These are phyloP conservation scores for Trapa bicornis DNA, from an alignment of 345 rosid genomes.

Conservation along the genomic window DNA sequence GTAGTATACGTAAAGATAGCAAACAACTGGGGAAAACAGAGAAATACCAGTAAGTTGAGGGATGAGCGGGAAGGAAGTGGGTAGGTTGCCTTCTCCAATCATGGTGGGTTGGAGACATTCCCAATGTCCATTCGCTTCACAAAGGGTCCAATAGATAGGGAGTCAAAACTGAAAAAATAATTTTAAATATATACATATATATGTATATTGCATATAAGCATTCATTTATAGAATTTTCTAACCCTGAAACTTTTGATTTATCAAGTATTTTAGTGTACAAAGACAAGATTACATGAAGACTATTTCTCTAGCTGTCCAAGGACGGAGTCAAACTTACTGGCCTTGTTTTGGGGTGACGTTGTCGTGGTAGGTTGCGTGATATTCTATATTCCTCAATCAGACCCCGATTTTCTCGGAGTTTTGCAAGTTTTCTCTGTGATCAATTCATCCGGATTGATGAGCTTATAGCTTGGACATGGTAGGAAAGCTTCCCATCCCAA, in stretches of 20 bases:
- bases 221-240: too few relatives aligned
- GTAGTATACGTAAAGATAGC: not conserved
- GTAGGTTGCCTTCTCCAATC: not conserved
- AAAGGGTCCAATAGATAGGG: not conserved
- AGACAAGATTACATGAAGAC: too few relatives aligned
- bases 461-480: not conserved
- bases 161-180: not conserved
- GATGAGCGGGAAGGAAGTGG: not conserved
- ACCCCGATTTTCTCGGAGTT: too few relatives aligned
- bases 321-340: not conserved
- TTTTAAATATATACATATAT: too few relatives aligned
- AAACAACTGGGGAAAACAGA: not conserved
- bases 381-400: too few relatives aligned
- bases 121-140: not conserved
- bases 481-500: not conserved
- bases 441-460: not conserved
- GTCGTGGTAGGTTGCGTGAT: constrained; percentile 2
- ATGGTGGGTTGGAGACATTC: too few relatives aligned
- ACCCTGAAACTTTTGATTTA: too few relatives aligned
- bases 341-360: not conserved
- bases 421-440: not conserved
- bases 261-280: too few relatives aligned
- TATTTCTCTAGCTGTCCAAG: too few relatives aligned
- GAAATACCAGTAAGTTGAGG: not conserved
- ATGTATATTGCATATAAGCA: too few relatives aligned